These are phyloP conservation scores for Amanita molliuscula DNA, from an alignment of 768 basidiomycete genomes.

Conservation along the genomic window DNA sequence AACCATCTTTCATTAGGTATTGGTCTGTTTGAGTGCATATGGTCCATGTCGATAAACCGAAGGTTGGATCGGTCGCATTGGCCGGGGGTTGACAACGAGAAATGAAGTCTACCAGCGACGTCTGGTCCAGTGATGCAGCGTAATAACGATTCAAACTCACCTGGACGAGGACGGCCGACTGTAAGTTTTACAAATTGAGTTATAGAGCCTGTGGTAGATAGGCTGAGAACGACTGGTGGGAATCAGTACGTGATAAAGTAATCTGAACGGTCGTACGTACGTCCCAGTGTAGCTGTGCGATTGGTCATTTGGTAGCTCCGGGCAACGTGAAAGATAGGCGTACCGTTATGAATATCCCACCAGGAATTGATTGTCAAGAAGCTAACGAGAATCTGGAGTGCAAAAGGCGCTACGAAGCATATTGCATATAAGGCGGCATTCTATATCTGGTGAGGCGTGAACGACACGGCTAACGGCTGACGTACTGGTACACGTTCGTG, in stretches of 20 bases:
- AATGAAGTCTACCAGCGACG: slow-evolving; percentile 34
- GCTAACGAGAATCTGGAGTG: slow-evolving; percentile 62
- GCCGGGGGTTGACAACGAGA: slow-evolving; percentile 59
- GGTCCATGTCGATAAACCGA: slow-evolving; percentile 59
- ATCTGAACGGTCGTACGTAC: slow-evolving; percentile 16
- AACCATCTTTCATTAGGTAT: slow-evolving; percentile 64
- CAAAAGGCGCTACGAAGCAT: slow-evolving; percentile 52
- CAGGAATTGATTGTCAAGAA: slow-evolving; percentile 63
- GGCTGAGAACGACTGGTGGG: slow-evolving; percentile 53
- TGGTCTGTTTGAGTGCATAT: slow-evolving; percentile 71
- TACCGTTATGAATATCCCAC: slow-evolving; percentile 83
- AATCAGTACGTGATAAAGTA: not conserved
- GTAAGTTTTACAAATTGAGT: slow-evolving; percentile 83
- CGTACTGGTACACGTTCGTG: slow-evolving; percentile 74
- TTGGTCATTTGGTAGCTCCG: slow-evolving; percentile 4
- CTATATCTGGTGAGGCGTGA: slow-evolving; percentile 17
- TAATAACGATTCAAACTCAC: slow-evolving; percentile 21
- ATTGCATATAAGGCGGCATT: slow-evolving; percentile 41
- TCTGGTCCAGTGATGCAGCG: not conserved
- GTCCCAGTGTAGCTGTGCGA: slow-evolving; percentile 28
- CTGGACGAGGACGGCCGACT: slow-evolving; percentile 86
- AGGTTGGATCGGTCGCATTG: slow-evolving; percentile 58
- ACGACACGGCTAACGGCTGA: slow-evolving; percentile 9
- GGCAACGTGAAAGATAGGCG: slow-evolving; percentile 15
- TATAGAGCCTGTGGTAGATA: slow-evolving; percentile 55